These are phyloP conservation scores for Phaeotremella fagi DNA, from an alignment of 768 basidiomycete genomes.

Conservation along the genomic window DNA sequence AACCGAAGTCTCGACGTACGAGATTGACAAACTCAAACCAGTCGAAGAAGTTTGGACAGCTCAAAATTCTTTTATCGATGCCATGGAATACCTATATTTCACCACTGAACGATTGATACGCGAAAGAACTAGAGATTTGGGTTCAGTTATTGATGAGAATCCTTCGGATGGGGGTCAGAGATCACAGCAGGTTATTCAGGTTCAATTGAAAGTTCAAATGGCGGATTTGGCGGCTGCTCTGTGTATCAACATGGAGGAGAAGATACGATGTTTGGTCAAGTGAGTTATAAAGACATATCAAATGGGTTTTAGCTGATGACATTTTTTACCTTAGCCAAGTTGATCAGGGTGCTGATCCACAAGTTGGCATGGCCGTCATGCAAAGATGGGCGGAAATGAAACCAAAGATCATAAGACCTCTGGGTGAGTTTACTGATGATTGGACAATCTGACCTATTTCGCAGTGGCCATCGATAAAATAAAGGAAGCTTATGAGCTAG, in stretches of 20 bases:
- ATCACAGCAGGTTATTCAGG: constrained; percentile 37
- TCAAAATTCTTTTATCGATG: constrained; percentile 61
- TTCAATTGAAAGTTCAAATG: constrained; percentile 45
- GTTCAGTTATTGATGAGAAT: constrained; percentile 39
- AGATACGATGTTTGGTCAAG: constrained; percentile 26
- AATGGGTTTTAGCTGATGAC: constrained; percentile 13
- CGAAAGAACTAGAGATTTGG: constrained; percentile 45
- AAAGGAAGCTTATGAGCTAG: constrained; percentile 69
- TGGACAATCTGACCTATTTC: neutral
- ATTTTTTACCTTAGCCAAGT: constrained; percentile 14
- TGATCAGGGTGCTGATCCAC: constrained; percentile 51
- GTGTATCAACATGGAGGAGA: constrained; percentile 45
- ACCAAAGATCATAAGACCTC: constrained; percentile 70
- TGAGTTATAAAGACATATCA: constrained; percentile 13
- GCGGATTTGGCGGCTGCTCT: constrained; percentile 47
- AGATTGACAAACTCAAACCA: constrained; percentile 64
- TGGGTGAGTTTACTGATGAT: constrained; percentile 57
- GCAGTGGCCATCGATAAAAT: constrained; percentile 65
- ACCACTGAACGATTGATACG: constrained; percentile 44
- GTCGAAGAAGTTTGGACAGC: constrained; percentile 72
- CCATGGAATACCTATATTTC: constrained; percentile 67
- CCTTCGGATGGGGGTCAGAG: constrained; percentile 1
- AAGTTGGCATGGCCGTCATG: constrained; percentile 60
- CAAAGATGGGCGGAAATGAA: constrained; percentile 67
- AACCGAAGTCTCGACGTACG: constrained; percentile 69